A percentile compares a stretch with the other conserved stretches of the same genome.
phyloP scores from a whole-genome alignment of 148 eudicot species.

The Hydrangea macrophylla region DNA sequence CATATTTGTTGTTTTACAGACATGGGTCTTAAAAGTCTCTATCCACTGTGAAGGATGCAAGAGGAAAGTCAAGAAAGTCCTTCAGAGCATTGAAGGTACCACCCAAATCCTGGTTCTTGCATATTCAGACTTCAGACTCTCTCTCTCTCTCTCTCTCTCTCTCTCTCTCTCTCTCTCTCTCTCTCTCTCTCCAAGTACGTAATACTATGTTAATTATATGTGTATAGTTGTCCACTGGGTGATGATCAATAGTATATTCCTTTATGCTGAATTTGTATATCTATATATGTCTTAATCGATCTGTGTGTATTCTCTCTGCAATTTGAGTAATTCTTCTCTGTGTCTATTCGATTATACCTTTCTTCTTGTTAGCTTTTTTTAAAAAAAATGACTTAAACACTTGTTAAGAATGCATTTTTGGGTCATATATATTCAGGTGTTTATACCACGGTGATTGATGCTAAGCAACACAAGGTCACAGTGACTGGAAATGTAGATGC shows the following conservation, averaged over 20 bases:
- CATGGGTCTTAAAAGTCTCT: constrained; percentile 74
- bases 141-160: too few relatives aligned
- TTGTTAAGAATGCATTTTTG: not conserved
- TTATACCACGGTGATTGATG: constrained; percentile 54
- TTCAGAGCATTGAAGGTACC: constrained; percentile 70
- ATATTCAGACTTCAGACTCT: too few relatives aligned
- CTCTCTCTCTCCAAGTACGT: not conserved
- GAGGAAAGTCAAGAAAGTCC: constrained; percentile 82
- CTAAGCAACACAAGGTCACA: constrained; percentile 61
- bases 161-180: not conserved
- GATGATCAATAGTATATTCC: too few relatives aligned
- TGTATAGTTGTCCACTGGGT: too few relatives aligned
- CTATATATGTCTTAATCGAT: too few relatives aligned
- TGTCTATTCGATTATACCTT: too few relatives aligned
- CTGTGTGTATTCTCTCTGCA: not conserved
- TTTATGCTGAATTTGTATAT: too few relatives aligned
- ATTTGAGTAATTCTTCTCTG: too few relatives aligned
- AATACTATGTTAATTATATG: not conserved
- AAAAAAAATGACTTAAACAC: too few relatives aligned
- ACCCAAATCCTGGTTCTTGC: not conserved
- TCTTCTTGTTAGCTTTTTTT: too few relatives aligned
- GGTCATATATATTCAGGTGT: constrained; percentile 57
- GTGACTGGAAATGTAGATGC: constrained; percentile 69
- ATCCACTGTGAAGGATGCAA: constrained; percentile 94
- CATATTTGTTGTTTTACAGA: constrained; percentile 32